Base-by-base conservation (phyloP, 345 rosid genomes). In the Erodium maritimum region DNA sequence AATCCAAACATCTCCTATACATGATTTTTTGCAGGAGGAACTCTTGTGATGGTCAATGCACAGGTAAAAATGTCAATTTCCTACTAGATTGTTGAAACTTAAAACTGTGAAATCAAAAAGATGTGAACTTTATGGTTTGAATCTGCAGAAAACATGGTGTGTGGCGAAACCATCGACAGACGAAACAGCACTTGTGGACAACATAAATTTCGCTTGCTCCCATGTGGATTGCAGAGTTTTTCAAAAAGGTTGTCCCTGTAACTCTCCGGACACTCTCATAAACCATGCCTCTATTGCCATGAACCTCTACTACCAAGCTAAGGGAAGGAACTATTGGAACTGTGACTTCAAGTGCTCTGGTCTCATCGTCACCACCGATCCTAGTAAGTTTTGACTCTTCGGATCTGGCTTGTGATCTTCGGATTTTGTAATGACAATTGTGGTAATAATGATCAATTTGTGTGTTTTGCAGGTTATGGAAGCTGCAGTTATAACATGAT, bases 151-250 rank as follows among this genome's bases (percentile, higher is more conserved):
- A 69, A 76, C 82, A 4, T 80, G 86, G 95, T 87, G 95, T 69
- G 77, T 83, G 61, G 87, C 94, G 0, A 86, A 86, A 69, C 87
- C 87, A 54, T 83, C 94, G 21, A 73, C 87, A 5, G 82, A 81
- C 56, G 66, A 69, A 54, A 72, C 75, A 23, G 33, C 80, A 19
- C 85, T 83, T 22, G 3, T 69, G 21, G 80, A 66, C 33, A 81
- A 81, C 69, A 66, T 86, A 46, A 68, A 81, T 61, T 86, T 25
- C 5, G 82, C 87, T 2, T 86, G 90, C 68, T 77, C 87, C 50
- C 77, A 81, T 22, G 75, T 77, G 4, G 81, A 81, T 51, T 86
- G 94, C 66, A 60, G 65, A 4, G 55, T 81, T 58, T 67, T 86
- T 29, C 72, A 65, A 13, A 77, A 23, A 54, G 87, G 82, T 0